A percentile compares a stretch with the other conserved stretches of the same genome.
Evolutionary conservation across 768 basidiomycete genomes (phyloP).

Genomic region (Leccinum disarticulatum): DNA sequence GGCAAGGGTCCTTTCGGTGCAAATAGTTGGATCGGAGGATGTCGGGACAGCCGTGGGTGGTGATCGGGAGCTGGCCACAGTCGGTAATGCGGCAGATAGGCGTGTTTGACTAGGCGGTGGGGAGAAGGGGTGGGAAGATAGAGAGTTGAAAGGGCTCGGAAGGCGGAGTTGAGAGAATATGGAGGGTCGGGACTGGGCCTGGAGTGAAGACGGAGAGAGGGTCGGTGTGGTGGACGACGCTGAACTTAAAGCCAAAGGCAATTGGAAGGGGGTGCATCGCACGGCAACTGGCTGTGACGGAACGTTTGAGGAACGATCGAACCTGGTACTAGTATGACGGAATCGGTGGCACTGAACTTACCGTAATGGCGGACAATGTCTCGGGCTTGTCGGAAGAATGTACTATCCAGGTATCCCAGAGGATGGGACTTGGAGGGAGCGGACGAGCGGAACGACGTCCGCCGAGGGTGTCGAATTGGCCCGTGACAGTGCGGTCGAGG

Average conservation of each 20-base stretch:
- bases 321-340: neutral
- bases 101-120: neutral
- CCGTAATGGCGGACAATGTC: slow-evolving; percentile 18
- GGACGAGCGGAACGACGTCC: slow-evolving; percentile 9
- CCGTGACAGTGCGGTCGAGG: slow-evolving; percentile 17
- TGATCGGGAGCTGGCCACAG: neutral
- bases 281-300: slow-evolving; percentile 21
- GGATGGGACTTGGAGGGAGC: slow-evolving; percentile 12
- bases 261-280: slow-evolving; percentile 1
- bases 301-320: neutral
- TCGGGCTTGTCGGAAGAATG: neutral
- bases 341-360: neutral
- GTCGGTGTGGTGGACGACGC: neutral
- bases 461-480: neutral
- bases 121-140: neutral
- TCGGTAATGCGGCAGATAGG: neutral
- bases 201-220: neutral
- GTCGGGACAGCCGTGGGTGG: neutral
- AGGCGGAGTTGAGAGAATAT: slow-evolving; percentile 14
- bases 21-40: neutral
- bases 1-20: slow-evolving; percentile 4
- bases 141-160: neutral
- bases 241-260: neutral
- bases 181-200: neutral
- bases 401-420: slow-evolving; percentile 19